Base-by-base conservation (phyloP, 2,329 filamentous ascomycete genomes). In the Fusarium incarnatum region DNA sequence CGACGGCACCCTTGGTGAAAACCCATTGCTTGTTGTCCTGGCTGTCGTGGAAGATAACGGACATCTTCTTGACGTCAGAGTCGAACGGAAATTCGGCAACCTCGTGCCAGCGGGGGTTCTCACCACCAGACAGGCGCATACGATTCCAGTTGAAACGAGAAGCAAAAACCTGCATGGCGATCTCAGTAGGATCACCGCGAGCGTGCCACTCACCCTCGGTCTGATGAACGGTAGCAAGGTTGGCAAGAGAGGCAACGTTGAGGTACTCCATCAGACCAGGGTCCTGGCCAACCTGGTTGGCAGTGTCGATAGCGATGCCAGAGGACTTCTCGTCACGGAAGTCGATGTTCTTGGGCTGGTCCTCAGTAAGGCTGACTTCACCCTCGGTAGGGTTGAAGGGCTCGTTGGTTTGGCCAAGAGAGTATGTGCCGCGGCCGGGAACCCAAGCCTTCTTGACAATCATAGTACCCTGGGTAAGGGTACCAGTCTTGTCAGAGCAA, bases 1-100 rank as follows among this genome's bases (percentile, higher is more conserved):
- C 91, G 7, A 92, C 91, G 3, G 91, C 91, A 52, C 89, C 89
- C 75, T 91, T 91, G 60, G 88, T 89, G 72, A 89, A 89, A 48
- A 88, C 80, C 77, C 79, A 83, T 68, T 83, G 82, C 56, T 82
- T 78, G 25, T 79, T 77, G 2, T 76, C 77, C 10, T 79, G 75
- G 16, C 71, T 73, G 23, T 85, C 78, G 45, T 84, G 75, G 77
- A 91, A 91, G 56, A 92, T 88, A 40, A 92, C 90, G 0, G 90
- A 91, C 91, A 93, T 93, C 73, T 90, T 91, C 82, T 93, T 94
- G 68, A 93, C 86, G 60, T 88, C 88, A 0, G 90, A 92, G 75
- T 93, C 91, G 68, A 93, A 94, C 0, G 90, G 91, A 62, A 91
- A 92, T 72, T 93, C 91, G 3, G 88, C 87, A 25, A 89, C 80